Conservation (phyloP, 306 rosid species). For the Cajanus cajan region DNA sequence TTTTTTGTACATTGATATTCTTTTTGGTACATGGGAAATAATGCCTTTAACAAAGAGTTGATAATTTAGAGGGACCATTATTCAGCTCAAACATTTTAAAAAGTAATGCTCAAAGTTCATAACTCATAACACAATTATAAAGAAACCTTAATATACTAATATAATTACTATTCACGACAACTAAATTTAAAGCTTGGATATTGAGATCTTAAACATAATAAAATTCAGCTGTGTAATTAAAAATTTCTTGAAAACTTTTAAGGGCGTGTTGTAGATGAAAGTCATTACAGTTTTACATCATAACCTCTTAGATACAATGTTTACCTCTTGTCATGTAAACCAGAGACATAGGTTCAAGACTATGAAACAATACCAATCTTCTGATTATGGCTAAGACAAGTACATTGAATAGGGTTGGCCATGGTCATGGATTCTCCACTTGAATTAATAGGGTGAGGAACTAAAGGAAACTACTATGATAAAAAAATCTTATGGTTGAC, state of each 20-base stretch:
- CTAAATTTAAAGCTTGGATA: background rate
- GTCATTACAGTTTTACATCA: background rate
- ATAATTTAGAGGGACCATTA: background rate
- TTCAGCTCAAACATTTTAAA: background rate
- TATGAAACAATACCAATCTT: background rate
- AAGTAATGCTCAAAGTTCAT: background rate
- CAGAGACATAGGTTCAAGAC: background rate
- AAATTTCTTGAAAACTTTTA: background rate
- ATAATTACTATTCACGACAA: background rate
- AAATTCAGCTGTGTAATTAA: background rate
- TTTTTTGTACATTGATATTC: too few relatives aligned
- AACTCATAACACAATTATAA: background rate
- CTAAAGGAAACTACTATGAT: background rate
- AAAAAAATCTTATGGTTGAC: background rate
- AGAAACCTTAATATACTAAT: background rate
- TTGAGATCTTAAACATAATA: background rate
- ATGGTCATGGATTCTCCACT: conserved; percentile 3
- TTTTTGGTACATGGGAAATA: too few relatives aligned
- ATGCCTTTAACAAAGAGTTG: background rate
- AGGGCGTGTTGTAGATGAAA: background rate
- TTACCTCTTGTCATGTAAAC: background rate
- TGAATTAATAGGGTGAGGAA: background rate
- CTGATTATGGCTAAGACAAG: background rate
- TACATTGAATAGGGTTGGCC: background rate
- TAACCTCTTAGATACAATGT: background rate